Evolutionary conservation across 2,329 filamentous ascomycete species (phyloP), one percentile per base, ranked within the genome.

Genomic region (Coniochaeta sp.): DNA sequence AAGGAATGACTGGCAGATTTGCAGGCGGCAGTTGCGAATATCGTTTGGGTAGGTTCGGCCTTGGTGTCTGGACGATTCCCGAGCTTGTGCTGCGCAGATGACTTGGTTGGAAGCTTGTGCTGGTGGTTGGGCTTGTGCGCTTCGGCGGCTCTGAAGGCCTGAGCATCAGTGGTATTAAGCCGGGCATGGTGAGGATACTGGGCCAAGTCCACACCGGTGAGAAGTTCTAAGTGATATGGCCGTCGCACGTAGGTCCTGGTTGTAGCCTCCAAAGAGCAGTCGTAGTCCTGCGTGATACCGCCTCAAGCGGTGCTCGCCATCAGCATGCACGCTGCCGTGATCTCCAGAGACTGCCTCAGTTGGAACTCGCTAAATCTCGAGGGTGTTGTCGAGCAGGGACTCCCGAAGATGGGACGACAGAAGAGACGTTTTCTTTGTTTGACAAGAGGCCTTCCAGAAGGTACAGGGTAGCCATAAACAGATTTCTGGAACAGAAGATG

Each of bases 1-100:
- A 75, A 2, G 80, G 79, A 12, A 80, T 68, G 9, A 69, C 67
- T 12, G 64, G 55, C 24, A 65, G 50, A 63, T 64, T 59, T 2
- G 64, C 61, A 6, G 55, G 22, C 62, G 58, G 30, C 2, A 64
- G 55, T 8, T 65, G 58, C 1, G 70, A 68, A 8, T 65, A 55
- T 17, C 67, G 66, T 58, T 67, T 68, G 40, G 63, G 24, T 6
- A 61, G 58, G 47, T 64, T 70, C 7, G 65, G 62, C 47, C 62
- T 60, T 19, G 50, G 44, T 32, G 57, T 61, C 30, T 60, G 60
- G 2, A 61, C 55, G 9, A 59, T 60, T 16, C 59, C 59, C 38
- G 61, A 58, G 55, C 62, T 66, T 16, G 62, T 55, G 42, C 44
- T 61, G 38, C 55, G 61, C 34, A 54, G 47, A 57, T 62, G 61